Conservation (phyloP, 148 eudicot species). For the Rhododendron ferrugineum region DNA sequence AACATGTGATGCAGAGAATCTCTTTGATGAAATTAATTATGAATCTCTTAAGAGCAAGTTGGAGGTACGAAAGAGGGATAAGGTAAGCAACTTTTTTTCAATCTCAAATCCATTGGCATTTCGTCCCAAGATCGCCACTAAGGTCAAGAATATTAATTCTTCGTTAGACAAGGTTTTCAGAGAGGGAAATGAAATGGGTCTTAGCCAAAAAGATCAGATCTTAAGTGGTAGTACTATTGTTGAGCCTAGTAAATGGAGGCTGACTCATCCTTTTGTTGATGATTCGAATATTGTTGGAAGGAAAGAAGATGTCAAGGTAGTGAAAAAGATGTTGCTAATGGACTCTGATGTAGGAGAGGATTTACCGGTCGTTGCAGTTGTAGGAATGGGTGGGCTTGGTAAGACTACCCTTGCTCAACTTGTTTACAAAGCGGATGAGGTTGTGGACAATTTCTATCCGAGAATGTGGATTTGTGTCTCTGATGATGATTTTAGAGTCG, state of each 20-base stretch:
- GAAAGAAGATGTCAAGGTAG: background rate
- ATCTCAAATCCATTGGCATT: background rate
- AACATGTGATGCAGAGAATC: background rate
- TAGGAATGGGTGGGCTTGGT: background rate
- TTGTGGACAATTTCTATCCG: background rate
- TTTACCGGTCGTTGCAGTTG: constrained; percentile 6
- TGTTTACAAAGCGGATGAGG: background rate
- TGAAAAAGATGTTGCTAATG: background rate
- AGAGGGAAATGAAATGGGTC: background rate
- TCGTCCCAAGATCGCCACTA: background rate
- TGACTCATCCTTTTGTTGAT: constrained; percentile 1
- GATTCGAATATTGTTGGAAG: constrained; percentile 10
- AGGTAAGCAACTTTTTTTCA: constrained; percentile 3
- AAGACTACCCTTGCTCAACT: constrained; percentile 16
- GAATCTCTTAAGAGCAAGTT: background rate
- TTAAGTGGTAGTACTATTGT: no score
- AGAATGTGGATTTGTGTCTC: background rate
- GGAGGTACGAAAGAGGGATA: background rate
- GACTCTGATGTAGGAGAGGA: background rate
- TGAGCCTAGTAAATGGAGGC: background rate
- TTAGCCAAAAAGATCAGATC: background rate
- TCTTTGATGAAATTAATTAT: background rate
- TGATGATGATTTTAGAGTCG: background rate
- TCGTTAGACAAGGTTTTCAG: background rate
- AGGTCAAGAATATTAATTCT: background rate